phyloP scores from a whole-genome alignment of 257 asterid genomes.

The Craterostigma plantagineum region DNA sequence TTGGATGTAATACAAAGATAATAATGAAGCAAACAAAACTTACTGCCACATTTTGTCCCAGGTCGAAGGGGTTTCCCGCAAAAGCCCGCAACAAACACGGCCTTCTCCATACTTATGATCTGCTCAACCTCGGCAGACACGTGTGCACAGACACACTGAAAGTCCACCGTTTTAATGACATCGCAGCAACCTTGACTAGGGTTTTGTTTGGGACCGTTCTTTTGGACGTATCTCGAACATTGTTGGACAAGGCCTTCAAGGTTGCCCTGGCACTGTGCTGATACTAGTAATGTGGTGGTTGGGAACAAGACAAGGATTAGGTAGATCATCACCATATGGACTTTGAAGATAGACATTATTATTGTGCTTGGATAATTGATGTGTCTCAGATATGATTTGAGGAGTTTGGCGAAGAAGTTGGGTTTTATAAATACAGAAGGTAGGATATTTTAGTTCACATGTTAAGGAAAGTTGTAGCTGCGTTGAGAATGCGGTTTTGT shows the following conservation, averaged over 20 bases:
- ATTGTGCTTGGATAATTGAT: too few species aligned
- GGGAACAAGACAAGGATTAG: conserved; percentile 11
- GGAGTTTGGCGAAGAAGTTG: too few species aligned
- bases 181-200: conserved; percentile 41
- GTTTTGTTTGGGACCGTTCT: conserved; percentile 16
- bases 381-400: too few species aligned
- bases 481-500: too few species aligned
- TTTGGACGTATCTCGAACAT: conserved; percentile 36
- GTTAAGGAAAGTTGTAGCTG: too few species aligned
- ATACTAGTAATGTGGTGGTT: conserved; percentile 5
- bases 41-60: conserved; percentile 55
- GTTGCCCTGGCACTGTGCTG: conserved; percentile 46
- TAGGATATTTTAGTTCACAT: too few species aligned
- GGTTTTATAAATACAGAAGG: too few species aligned
- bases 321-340: not conserved
- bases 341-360: conserved; percentile 15
- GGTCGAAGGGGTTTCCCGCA: conserved; percentile 38
- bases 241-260: conserved; percentile 30
- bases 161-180: conserved; percentile 21
- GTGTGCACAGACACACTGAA: conserved; percentile 32
- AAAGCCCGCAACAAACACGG: conserved; percentile 19
- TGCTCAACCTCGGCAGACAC: conserved; percentile 21
- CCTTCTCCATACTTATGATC: conserved; percentile 45
- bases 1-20: too few species aligned
- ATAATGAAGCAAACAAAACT: too few species aligned